Evolutionary conservation across 2,329 filamentous ascomycete species (phyloP), one percentile per base, ranked within the genome.

Genomic region (Fusarium sambucinum): DNA sequence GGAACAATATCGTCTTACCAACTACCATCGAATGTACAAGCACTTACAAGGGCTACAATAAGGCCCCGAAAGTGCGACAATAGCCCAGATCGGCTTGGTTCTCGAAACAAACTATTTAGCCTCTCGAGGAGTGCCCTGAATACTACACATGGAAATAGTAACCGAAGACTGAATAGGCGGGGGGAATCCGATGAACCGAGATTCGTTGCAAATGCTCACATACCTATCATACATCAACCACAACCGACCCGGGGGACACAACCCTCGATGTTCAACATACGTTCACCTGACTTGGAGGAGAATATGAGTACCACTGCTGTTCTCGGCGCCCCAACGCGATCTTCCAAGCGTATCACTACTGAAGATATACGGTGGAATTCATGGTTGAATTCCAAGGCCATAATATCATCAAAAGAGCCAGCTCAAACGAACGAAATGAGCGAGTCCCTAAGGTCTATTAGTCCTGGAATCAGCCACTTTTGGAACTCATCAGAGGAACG

Each of bases 151-250:
- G 11, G 16, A 6, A 16, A 46, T 32, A 14, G 4, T 13, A 27
- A 14, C 13, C 42, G 38, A 13, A 30, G 40, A 17, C 37, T 1
- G 29, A 30, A 46, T 7, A n/a, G 19, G 21, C 21, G 16, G 40
- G 30, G 23, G 35, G 32, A 17, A 11, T 19, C 12, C 21, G 57
- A 73, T 23, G 59, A 65, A 21, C 63, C 66, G 6, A 56, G 45
- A 52, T 62, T 66, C 19, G 21, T 72, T n/a, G 57, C 68, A 4
- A 56, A 44, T 6, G 68, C 70, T 11, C 61, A 56, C 6, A 62
- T 66, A 12, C 37, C 53, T 30, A 44, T 66, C 11, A 67, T 76
- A n/a, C 59, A 75, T 27, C 74, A 78, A 16, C 76, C 76, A 30
- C 73, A 68, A 25, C 76, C 76, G 12, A 55, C 59, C 12, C 59